Percentiles rank a stretch among this genome's conserved stretches.
These are phyloP conservation scores for Rosa persica DNA, from an alignment of 306 rosid species.

Conservation along the genomic window DNA sequence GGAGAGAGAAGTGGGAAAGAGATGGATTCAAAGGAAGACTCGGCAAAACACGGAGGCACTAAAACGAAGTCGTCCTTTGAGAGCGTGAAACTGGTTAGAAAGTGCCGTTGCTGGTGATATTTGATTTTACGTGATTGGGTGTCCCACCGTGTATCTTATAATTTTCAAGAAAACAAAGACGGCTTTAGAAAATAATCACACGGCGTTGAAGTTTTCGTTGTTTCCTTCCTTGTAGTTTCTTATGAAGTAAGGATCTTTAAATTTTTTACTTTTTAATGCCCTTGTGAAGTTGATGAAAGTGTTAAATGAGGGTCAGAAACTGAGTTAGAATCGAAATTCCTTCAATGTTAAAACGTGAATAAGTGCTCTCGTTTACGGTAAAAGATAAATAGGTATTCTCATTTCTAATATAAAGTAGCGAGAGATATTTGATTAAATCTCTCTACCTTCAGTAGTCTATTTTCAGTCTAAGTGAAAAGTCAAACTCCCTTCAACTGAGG, in stretches of 20 bases:
- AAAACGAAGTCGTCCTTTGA: background rate
- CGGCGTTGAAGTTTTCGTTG: background rate
- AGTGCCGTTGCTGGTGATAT: background rate
- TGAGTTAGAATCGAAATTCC: too few species aligned
- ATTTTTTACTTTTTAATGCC: too few species aligned
- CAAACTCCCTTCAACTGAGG: too few species aligned
- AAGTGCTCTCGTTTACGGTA: too few species aligned
- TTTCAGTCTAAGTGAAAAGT: too few species aligned
- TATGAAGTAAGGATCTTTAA: background rate
- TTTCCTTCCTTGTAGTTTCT: background rate
- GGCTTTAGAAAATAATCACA: background rate
- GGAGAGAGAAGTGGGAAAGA: conserved; percentile 18
- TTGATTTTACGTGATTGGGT: background rate
- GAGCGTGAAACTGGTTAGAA: background rate
- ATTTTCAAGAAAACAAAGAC: background rate
- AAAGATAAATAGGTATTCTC: too few species aligned
- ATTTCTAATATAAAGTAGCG: background rate
- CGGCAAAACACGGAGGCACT: conserved; percentile 10
- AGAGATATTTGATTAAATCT: too few species aligned
- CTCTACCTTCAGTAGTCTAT: too few species aligned
- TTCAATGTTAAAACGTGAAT: too few species aligned
- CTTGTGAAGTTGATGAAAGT: too few species aligned
- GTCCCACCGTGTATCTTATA: background rate
- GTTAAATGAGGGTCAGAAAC: too few species aligned
- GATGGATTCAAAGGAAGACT: conserved; percentile 31